phyloP scores from a whole-genome alignment of 345 rosid species.

The Arabidopsis suecica region DNA sequence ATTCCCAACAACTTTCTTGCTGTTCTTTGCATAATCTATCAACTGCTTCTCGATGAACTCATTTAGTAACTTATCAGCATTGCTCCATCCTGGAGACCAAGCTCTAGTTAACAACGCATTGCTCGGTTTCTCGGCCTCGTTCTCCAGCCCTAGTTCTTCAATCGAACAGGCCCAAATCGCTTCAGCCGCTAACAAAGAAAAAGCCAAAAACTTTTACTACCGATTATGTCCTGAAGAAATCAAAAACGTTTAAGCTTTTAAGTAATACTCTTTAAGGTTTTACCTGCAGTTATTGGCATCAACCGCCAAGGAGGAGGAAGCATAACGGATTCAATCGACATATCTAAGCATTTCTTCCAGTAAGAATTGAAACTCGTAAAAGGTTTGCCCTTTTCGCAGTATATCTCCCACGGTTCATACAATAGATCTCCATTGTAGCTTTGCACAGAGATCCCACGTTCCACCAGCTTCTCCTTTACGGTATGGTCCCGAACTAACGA shows the following conservation, averaged over 20 bases:
- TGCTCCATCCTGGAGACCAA: constrained; percentile 96
- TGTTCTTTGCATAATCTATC: constrained; percentile 58
- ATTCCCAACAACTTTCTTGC: constrained; percentile 63
- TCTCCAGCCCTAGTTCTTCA: constrained; percentile 80
- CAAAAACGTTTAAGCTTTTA: background rate
- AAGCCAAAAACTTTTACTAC: background rate
- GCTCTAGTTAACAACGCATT: constrained; percentile 85
- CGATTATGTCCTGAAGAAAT: background rate
- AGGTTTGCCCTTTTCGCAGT: constrained; percentile 67
- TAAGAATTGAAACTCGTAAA: constrained; percentile 70
- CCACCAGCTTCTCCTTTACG: constrained; percentile 72
- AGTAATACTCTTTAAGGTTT: constrained; percentile 1
- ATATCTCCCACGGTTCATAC: constrained; percentile 94
- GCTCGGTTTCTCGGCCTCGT: constrained; percentile 82
- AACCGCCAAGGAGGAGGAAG: constrained; percentile 78
- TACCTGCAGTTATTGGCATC: constrained; percentile 65
- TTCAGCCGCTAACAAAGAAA: constrained; percentile 50
- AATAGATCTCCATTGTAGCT: constrained; percentile 89
- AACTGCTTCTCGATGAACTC: constrained; percentile 76
- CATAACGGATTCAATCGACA: constrained; percentile 66
- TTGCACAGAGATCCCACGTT: constrained; percentile 81
- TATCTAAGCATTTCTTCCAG: constrained; percentile 76
- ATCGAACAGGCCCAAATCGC: constrained; percentile 58
- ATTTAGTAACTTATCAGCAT: constrained; percentile 70
- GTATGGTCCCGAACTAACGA: constrained; percentile 86